Evolutionary conservation across 495 filamentous ascomycete genomes (phyloP), one percentile per base, ranked within the genome.

Genomic region (Podospora bellae-mahoneyi): DNA sequence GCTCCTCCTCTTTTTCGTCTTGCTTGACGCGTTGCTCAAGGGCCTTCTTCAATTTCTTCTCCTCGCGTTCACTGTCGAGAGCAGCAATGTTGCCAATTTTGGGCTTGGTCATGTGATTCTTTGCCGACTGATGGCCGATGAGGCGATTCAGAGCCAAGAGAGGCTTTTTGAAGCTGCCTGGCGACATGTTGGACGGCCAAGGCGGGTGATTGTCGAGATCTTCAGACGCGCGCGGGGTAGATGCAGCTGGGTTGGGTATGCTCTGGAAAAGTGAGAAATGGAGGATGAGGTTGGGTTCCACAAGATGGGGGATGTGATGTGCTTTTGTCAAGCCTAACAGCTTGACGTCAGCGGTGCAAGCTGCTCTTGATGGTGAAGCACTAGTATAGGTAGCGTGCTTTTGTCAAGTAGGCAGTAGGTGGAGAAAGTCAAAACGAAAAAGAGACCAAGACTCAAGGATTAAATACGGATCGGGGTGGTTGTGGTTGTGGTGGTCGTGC

Each of bases 1-100:
- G 81, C 60, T 83, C 77, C 59, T 88, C 83, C 65, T 89, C 83
- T 16, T 71, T 73, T 70, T 84, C 76, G 74, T 82, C 59, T 75
- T 85, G 69, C 79, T 88, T 75, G 72, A 79, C 71, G 75, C 74
- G 75, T 82, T 84, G 73, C 79, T 86, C 71, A 80, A 83, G 75
- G 15, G 78, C 67, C 60, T 78, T 76, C 55, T 71, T 72, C 23
- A 80, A 75, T 65, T 87, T 82, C 68, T 87, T 87, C 74, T 88
- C 85, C 70, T 80, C 72, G 7, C 73, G 7, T 9, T 78, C 80
- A n/a, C 76, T 72, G 53, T 82, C 72, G 30, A 81, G 76, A 32
- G 75, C 77, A 0, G 83, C 84, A 44, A 83, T 72, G 66, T 89
- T 78, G 63, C 81, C 82, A 32, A 83, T 80, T 30, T 78, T 76